Evolutionary conservation across 352 stramenopile species (phyloP), one percentile per base, ranked within the genome.

Genomic region (Peronospora belbahrii): DNA sequence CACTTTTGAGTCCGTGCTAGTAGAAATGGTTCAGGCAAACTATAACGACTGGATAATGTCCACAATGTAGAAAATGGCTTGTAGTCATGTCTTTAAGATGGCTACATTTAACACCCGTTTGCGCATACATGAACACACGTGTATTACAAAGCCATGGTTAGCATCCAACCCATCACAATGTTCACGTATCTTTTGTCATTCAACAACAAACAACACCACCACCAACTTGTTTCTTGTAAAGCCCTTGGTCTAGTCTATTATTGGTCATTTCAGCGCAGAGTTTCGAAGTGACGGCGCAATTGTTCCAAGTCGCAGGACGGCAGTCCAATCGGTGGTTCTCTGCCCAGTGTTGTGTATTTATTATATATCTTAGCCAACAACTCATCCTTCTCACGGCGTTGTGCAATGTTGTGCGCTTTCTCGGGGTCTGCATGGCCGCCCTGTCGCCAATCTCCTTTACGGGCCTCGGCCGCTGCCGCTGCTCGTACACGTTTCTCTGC

Each of bases 321-420:
- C 41, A 94, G 67, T 0, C 83, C 83, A 41, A 94, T 91, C 10
- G 83, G 81, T 42, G 79, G 67, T 27, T 94, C 83, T 33, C 79
- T 72, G 4, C 79, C 78, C 42, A 90, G 58, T 35, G 50, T 67
- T n/a, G 67, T 69, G 65, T 94, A 94, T 23, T 68, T 52, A 48
- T 85, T 87, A 51, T 80, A 78, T 42, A 94, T 81, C 45, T 65
- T 83, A n/a, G 76, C 81, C 3, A 94, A 55, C 10, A 94, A 61
- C 14, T 93, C 83, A 38, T 93, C 83, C 51, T 93, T 93, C 33
- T 88, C 70, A 22, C 81, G 81, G 8, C 83, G 78, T 22, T 85
- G 47, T 2, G 63, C 63, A 35, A 92, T 62, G 11, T 54, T 69
- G 32, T 70, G 73, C 41, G 75, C 75, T 50, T 90, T 89, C 15